Base-by-base conservation (phyloP, 495 filamentous ascomycete genomes). In the Talaromyces nanjingensis region DNA sequence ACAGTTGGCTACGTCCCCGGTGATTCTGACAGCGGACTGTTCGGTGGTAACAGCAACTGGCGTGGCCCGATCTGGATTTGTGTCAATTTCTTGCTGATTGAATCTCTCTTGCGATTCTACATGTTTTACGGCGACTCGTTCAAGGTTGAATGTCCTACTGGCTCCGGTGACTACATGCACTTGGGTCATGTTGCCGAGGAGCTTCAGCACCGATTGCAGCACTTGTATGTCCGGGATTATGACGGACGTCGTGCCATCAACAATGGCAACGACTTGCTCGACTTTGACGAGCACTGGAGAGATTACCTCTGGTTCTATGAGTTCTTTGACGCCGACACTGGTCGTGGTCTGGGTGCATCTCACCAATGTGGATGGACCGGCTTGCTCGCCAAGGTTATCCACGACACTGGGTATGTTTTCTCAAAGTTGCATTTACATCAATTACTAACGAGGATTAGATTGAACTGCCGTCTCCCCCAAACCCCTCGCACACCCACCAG, bases 341-440 rank as follows among this genome's bases (percentile, higher is more conserved):
- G 94, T 16, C 87, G 91, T 59, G 93, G 94, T 6, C 80, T 97
- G 7, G 93, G 93, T 60, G 91, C 93, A 24, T 94, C 90, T 55
- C 94, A 98, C 74, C 93, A 98, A 72, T 96, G 91, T 65, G 93
- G 93, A 5, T 98, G 94, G 94, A 97, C 93, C n/a, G 94, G 93
- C 0, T 71, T 98, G 56, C 91, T 98, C 69, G 93, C 93, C 8
- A 93, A 96, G 71, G 86, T 98, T 85, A 97, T 98, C 60, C 93
- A 98, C 65, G 93, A 98, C 67, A 96, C 93, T 65, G 93, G 91
- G 90, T 89, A 83, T 74, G 88, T 74, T 33, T 22, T 29, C 61
- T 29, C 22, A 6, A 14, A 1, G 16, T 16, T 14, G 16, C 53
- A 54, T 49, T 2, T 18, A 16, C 4, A 20, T 31, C 3, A 34